phyloP scores from a whole-genome alignment of 495 filamentous ascomycete species.

The Penicillium salamii region DNA sequence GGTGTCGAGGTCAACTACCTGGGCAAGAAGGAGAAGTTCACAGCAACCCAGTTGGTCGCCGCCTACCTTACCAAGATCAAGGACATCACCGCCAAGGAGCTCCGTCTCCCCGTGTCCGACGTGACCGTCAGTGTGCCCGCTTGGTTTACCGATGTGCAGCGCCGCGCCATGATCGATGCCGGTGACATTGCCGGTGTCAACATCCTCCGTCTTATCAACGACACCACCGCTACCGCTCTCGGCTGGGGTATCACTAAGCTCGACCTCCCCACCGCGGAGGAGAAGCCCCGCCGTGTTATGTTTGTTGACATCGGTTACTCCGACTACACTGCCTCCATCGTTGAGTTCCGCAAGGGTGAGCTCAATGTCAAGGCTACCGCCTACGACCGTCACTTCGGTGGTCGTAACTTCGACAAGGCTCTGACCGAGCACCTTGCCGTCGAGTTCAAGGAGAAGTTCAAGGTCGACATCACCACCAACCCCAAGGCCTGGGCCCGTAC shows the following conservation, averaged over 20 bases:
- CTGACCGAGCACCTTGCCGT: slow-evolving; percentile 90
- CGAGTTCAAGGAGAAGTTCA: slow-evolving; percentile 92
- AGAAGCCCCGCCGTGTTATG: slow-evolving; percentile 88
- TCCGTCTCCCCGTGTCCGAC: slow-evolving; percentile 92
- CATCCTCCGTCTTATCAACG: slow-evolving; percentile 91
- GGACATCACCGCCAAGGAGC: slow-evolving; percentile 78
- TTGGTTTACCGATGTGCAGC: slow-evolving; percentile 96
- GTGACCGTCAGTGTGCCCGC: slow-evolving; percentile 90
- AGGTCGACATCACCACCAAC: slow-evolving; percentile 85
- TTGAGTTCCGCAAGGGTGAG: slow-evolving; percentile 97
- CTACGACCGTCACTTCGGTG: slow-evolving; percentile 94
- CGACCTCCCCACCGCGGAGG: slow-evolving; percentile 82
- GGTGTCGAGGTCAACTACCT: slow-evolving; percentile 93
- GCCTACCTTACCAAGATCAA: slow-evolving; percentile 97
- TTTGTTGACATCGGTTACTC: slow-evolving; percentile 97
- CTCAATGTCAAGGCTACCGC: slow-evolving; percentile 90
- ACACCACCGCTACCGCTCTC: slow-evolving; percentile 93
- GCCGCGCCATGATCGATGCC: slow-evolving; percentile 84
- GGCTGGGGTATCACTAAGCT: slow-evolving; percentile 97
- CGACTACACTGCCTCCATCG: slow-evolving; percentile 91
- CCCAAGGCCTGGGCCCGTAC: slow-evolving; percentile 86
- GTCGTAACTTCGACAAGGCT: slow-evolving; percentile 93
- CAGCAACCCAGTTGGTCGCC: slow-evolving; percentile 83
- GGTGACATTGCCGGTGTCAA: slow-evolving; percentile 94
- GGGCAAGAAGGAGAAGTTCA: slow-evolving; percentile 91